Percentiles rank a stretch among this genome's conserved stretches.
phyloP scores from a whole-genome alignment of 2,329 filamentous ascomycete species.

The Pestalotiopsis sp. region DNA sequence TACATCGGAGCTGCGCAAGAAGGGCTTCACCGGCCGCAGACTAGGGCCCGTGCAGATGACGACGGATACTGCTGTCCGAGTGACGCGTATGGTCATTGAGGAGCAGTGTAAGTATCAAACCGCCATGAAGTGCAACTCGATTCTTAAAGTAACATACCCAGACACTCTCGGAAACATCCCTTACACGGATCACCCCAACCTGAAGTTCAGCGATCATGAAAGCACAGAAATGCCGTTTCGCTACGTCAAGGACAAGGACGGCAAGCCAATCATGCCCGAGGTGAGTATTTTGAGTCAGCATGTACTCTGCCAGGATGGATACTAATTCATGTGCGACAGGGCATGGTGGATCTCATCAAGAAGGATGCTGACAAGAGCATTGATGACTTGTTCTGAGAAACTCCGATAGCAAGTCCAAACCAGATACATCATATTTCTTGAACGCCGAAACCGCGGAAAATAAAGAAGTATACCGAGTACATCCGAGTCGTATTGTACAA shows the following conservation, averaged over 20 bases:
- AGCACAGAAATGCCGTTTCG: conserved; percentile 98
- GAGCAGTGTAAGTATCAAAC: conserved; percentile 66
- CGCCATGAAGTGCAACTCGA: conserved; percentile 7
- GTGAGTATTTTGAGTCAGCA: conserved; percentile 46
- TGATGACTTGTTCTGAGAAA: conserved; percentile 74
- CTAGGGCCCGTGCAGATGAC: conserved; percentile 97
- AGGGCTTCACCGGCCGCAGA: conserved; percentile 85
- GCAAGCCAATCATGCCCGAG: conserved; percentile 87
- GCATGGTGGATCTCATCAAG: conserved; percentile 92
- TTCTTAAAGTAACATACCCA: conserved; percentile 37
- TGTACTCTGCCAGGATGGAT: background rate
- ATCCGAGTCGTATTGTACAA: background rate
- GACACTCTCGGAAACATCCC: conserved; percentile 77
- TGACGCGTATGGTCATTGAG: conserved; percentile 87
- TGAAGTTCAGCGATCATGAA: conserved; percentile 88
- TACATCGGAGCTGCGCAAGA: conserved; percentile 92
- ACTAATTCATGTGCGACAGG: conserved; percentile 51
- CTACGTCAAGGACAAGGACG: conserved; percentile 78
- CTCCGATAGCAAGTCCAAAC: background rate
- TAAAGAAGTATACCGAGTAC: background rate
- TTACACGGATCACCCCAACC: conserved; percentile 86
- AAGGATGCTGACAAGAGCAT: conserved; percentile 93
- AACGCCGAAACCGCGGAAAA: background rate
- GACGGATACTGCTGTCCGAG: conserved; percentile 93
- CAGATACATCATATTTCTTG: background rate